Base-by-base conservation (phyloP, 805 yeast species). In the Ogataea polymorpha region DNA sequence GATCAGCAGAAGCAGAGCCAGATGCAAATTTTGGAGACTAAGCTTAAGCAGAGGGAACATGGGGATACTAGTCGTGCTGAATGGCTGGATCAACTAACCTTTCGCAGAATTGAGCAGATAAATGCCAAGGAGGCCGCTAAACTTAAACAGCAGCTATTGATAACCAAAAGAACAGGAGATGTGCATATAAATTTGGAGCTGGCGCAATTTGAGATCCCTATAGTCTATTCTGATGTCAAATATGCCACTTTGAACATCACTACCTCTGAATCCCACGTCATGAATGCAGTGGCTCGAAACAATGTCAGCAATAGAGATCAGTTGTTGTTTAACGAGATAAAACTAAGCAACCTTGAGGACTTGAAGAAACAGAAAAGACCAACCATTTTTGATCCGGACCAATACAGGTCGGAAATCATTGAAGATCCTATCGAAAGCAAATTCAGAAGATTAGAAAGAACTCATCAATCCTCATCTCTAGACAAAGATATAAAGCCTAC, bases 401-500 rank as follows among this genome's bases (percentile, higher is more conserved):
- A 76, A 52, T 59, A 62, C 29, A 42, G 68, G 14, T 55, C 56
- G 11, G 66, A 63, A 28, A 51, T 54, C 13, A 65, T 70, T 15
- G 78, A 74, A 45, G 95, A 91, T 54, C 96, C 96, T 1, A 82
- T 93, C 16, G 98, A 93, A 57, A 74, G 80, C 48, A 93, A 91
- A 59, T 88, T 84, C 57, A 79, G 96, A 50, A 79, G 83, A 43
- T 65, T 91, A 38, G 93, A 90, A 48, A 82, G 97, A 61, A 78
- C 85, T 35, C 87, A 90, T 51, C 83, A 85, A 54, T 77, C 82
- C 36, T 74, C 86, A 1, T 75, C 86, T 20, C 63, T 87, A 26
- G 98, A 90, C 57, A 80, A 79, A 50, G 96, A 89, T 43, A 70
- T 87, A 34, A 87, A 90, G 52, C 99, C 99, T 1, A 84, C 91